Conservation (phyloP, 2,329 filamentous ascomycete genomes). For the Cytospora mali region DNA sequence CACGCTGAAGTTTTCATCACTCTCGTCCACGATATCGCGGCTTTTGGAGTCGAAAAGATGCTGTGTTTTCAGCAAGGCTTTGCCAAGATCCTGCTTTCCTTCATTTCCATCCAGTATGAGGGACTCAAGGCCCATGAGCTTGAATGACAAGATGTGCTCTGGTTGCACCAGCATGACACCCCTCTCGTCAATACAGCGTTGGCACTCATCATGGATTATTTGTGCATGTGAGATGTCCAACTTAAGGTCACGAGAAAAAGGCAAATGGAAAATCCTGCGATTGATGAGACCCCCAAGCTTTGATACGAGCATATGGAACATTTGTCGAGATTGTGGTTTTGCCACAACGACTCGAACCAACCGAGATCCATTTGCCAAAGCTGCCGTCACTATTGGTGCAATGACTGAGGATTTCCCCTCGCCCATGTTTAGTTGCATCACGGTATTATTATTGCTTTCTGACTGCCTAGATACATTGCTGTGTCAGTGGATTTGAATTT, state of each 20-base stretch:
- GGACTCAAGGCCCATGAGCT: conserved; percentile 61
- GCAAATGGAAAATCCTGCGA: conserved; percentile 57
- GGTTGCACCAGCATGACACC: conserved; percentile 65
- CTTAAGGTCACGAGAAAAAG: conserved; percentile 56
- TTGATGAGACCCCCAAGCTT: conserved; percentile 60
- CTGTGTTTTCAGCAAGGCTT: conserved; percentile 44
- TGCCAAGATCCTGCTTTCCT: conserved; percentile 37
- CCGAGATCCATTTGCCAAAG: conserved; percentile 51
- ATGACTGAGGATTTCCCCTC: conserved; percentile 73
- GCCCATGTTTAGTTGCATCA: conserved; percentile 73
- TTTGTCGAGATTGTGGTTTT: conserved; percentile 64
- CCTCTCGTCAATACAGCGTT: conserved; percentile 50
- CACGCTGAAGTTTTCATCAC: conserved; percentile 63
- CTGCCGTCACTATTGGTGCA: conserved; percentile 61
- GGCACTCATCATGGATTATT: conserved; percentile 42
- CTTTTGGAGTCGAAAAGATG: conserved; percentile 46
- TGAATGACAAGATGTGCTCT: conserved; percentile 65
- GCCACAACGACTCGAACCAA: conserved; percentile 63
- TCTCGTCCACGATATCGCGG: conserved; percentile 66
- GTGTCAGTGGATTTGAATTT: too few species aligned
- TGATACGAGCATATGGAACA: conserved; percentile 56
- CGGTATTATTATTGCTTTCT: conserved; percentile 44
- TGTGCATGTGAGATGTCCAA: conserved; percentile 38
- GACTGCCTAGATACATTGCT: too few species aligned
- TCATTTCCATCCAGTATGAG: conserved; percentile 38